These are phyloP conservation scores for Aureobasidium sp. DNA, from an alignment of 2,329 filamentous ascomycete genomes.

Conservation along the genomic window DNA sequence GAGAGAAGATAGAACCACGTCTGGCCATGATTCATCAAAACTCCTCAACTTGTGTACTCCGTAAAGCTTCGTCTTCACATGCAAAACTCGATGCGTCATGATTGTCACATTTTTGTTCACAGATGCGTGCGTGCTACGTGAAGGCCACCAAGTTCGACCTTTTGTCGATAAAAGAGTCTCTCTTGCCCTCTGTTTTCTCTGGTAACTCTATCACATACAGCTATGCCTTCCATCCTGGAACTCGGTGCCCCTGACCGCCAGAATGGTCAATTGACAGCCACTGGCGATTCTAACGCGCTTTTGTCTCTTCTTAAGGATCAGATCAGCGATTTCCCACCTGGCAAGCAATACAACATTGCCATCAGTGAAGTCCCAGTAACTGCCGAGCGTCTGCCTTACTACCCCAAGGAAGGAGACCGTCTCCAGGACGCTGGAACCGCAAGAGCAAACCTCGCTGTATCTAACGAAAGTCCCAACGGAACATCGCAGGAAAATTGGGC, in stretches of 20 bases:
- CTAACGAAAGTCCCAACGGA: conserved; percentile 32
- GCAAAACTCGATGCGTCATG: not conserved
- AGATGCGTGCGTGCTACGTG: too few relatives aligned
- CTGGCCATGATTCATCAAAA: not conserved
- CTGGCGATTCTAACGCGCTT: not conserved
- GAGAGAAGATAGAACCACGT: not conserved
- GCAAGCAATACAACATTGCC: conserved; percentile 16
- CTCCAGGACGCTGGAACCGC: conserved; percentile 29
- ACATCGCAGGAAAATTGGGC: conserved; percentile 32
- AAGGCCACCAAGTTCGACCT: not conserved
- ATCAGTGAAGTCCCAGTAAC: conserved; percentile 17
- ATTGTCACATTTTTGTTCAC: not conserved
- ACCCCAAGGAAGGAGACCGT: conserved; percentile 16
- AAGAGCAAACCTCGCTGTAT: conserved; percentile 34
- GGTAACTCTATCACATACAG: not conserved
- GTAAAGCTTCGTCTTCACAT: not conserved
- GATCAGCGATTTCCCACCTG: conserved; percentile 2
- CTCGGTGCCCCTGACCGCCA: not conserved
- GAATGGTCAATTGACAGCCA: not conserved
- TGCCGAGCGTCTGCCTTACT: conserved; percentile 18
- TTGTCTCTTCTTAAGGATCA: not conserved
- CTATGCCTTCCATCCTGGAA: not conserved
- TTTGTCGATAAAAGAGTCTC: not conserved
- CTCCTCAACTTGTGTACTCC: not conserved
- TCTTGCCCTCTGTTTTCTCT: not conserved